These are phyloP conservation scores for Fraxinus dipetala DNA, from an alignment of 305 asterid genomes.

Conservation along the genomic window DNA sequence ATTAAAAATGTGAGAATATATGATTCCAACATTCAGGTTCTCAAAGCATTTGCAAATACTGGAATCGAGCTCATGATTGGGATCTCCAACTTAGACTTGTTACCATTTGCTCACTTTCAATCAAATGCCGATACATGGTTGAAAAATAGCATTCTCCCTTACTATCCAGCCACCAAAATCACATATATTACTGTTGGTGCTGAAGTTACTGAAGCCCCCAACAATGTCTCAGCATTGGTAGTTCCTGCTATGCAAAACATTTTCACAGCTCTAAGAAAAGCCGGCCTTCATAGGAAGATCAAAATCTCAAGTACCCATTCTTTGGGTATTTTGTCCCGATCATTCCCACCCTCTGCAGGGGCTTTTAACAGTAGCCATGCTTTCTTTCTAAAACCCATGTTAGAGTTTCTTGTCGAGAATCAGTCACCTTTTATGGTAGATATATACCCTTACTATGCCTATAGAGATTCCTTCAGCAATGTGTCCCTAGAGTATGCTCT, in stretches of 20 bases:
- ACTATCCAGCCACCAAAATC: conserved; percentile 79
- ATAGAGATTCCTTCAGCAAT: conserved; percentile 70
- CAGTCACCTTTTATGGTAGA: conserved; percentile 86
- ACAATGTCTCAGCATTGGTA: conserved; percentile 57
- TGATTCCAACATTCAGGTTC: conserved; percentile 84
- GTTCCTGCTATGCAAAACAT: conserved; percentile 81
- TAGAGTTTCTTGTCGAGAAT: conserved; percentile 87
- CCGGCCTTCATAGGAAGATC: conserved; percentile 65
- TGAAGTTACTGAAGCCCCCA: conserved; percentile 81
- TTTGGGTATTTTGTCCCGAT: conserved; percentile 76
- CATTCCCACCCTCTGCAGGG: conserved; percentile 97
- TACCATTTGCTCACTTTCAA: conserved; percentile 85
- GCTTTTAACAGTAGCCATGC: conserved; percentile 81
- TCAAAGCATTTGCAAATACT: conserved; percentile 85
- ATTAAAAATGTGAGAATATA: conserved; percentile 68
- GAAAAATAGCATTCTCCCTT: conserved; percentile 78
- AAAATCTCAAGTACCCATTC: conserved; percentile 91
- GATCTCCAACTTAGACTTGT: conserved; percentile 76
- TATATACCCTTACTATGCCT: conserved; percentile 85
- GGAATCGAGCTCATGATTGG: conserved; percentile 87
- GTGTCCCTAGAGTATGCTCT: conserved; percentile 88
- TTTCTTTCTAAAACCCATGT: conserved; percentile 54
- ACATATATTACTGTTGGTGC: conserved; percentile 84
- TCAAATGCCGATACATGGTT: conserved; percentile 92
- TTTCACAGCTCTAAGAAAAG: conserved; percentile 58